Base-by-base conservation (phyloP, 306 rosid species). In the Quercus agrifolia region DNA sequence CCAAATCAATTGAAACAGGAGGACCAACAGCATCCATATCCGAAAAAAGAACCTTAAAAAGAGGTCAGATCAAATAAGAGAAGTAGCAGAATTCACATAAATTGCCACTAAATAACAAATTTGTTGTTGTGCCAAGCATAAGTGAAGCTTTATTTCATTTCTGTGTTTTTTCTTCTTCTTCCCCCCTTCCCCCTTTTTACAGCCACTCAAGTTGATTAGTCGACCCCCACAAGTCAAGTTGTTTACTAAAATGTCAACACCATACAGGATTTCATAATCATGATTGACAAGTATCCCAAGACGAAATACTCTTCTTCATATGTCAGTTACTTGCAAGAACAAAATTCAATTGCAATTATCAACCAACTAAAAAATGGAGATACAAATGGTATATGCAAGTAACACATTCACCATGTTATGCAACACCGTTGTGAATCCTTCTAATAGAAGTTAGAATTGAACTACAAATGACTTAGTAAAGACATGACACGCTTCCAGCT, bases 21-120 rank as follows among this genome's bases (percentile, higher is more conserved):
- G 98, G 86, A 84, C 94, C 51, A 5, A 86, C 56, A 61, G 98
- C 82, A 79, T 96, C 95, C 97, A 96, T 93, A 79, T 96, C 98
- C 33, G 98, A 96, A 87, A 93, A 91, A 87, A 96, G 91, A 81
- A 89, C 85, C 99, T 96, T 87, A 87, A 91, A 23, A 35, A 35
- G 52, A 3, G 13, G 51, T 68, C 25, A n/a, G 27, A 33, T 68
- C 52, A 83, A 82, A 89, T 79, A 81, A 78, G 82, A 70, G 97
- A 87, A 85, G 94, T 51, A 3, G 86, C 62, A 61, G 97, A 87
- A 90, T 79, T 82, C 87, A 90, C 20, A 76, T 77, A 76, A 21
- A 72, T 63, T 79, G 51, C 58, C 79, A 44, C 27, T 46, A 80
- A 83, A 83, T 71, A 75, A 70, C 67, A 83, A 84, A 77, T 71